A percentile compares a stretch with the other conserved stretches of the same genome.
These are phyloP conservation scores for Kodamaea jinghongensis DNA, from an alignment of 805 yeast species.

Conservation along the genomic window DNA sequence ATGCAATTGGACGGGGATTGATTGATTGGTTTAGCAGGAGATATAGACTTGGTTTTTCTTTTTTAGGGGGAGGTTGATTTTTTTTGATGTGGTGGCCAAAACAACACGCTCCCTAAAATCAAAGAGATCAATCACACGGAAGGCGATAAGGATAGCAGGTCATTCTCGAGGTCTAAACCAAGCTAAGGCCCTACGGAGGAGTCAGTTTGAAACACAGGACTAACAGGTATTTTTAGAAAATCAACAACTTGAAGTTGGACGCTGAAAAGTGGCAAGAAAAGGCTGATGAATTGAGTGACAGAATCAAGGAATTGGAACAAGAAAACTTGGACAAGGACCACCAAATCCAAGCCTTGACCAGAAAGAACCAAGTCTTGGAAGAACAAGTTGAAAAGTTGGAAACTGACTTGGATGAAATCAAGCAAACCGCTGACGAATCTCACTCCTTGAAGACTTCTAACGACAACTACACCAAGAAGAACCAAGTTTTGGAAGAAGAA, in stretches of 20 bases:
- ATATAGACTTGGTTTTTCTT: too few relatives aligned
- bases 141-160: too few relatives aligned
- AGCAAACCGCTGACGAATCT: conserved; percentile 87
- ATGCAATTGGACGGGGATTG: neutral
- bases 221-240: conserved; percentile 50
- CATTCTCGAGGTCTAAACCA: too few relatives aligned
- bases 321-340: conserved; percentile 90
- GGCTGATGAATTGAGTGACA: conserved; percentile 79
- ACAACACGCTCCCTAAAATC: too few relatives aligned
- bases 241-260: conserved; percentile 85
- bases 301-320: conserved; percentile 88
- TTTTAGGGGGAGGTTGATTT: neutral
- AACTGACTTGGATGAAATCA: conserved; percentile 66
- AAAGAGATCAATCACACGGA: too few relatives aligned
- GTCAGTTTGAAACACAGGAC: too few relatives aligned
- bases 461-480: conserved; percentile 88
- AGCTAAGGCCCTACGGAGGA: too few relatives aligned
- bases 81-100: neutral
- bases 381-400: conserved; percentile 78
- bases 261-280: conserved; percentile 98
- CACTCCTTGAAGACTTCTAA: conserved; percentile 83
- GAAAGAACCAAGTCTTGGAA: conserved; percentile 88
- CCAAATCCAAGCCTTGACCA: conserved; percentile 87
- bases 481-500: conserved; percentile 84
- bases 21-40: too few relatives aligned